Conservation (phyloP, 495 filamentous ascomycete genomes). For the Penicillium subrubescens region DNA sequence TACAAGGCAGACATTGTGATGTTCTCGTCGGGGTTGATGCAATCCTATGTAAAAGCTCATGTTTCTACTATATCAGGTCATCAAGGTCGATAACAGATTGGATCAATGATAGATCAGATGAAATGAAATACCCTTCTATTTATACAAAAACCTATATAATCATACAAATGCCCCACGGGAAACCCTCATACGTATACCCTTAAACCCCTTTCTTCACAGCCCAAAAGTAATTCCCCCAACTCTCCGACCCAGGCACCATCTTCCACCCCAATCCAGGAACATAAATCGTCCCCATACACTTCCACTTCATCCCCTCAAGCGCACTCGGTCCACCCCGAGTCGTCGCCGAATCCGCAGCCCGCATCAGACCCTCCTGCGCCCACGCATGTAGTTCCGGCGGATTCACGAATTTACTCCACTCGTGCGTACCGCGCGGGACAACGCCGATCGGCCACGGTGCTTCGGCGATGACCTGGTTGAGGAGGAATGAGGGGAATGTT, state of each 20-base stretch:
- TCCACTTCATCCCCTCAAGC: slow-evolving; percentile 63
- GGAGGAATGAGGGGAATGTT: slow-evolving; percentile 82
- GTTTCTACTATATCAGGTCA: no score
- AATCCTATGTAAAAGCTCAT: no score
- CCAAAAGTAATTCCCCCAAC: slow-evolving; percentile 96
- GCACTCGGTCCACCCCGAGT: slow-evolving; percentile 54
- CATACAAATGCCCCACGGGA: not conserved
- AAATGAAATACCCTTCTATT: not conserved
- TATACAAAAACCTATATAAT: not conserved
- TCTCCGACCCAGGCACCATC: slow-evolving; percentile 78
- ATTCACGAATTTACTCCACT: slow-evolving; percentile 95
- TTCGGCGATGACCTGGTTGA: slow-evolving; percentile 91
- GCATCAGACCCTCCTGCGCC: slow-evolving; percentile 50
- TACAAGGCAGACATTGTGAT: not conserved
- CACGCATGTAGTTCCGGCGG: slow-evolving; percentile 73
- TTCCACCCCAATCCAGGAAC: slow-evolving; percentile 91
- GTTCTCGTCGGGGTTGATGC: not conserved
- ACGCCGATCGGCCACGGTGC: slow-evolving; percentile 74
- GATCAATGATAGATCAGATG: not conserved
- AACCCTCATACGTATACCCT: not conserved
- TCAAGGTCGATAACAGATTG: no score
- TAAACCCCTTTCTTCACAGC: slow-evolving; percentile 67
- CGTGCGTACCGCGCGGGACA: slow-evolving; percentile 90
- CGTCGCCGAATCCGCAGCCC: slow-evolving; percentile 39
- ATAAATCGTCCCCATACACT: slow-evolving; percentile 70